These are phyloP conservation scores for Lyophyllum atratum DNA, from an alignment of 768 basidiomycete species.

Conservation along the genomic window DNA sequence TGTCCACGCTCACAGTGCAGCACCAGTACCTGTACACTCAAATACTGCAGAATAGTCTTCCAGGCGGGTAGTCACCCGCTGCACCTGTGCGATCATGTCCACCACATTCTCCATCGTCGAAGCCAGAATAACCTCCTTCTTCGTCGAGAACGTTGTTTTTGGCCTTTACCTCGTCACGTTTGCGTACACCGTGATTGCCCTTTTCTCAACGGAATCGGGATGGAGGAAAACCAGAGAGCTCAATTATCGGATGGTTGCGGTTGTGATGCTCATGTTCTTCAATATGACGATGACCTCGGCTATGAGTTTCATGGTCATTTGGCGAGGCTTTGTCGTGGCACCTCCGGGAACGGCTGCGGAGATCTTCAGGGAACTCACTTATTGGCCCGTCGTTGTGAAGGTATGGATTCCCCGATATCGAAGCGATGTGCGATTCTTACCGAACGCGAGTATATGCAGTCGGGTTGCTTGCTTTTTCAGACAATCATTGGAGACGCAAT, in stretches of 20 bases:
- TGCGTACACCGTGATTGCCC: not conserved
- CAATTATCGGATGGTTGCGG: conserved; percentile 9
- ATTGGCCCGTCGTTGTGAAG: conserved; percentile 18
- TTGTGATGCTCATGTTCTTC: conserved; percentile 7
- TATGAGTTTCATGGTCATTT: conserved; percentile 4
- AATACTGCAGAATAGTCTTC: too few relatives aligned
- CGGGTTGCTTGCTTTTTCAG: too few relatives aligned
- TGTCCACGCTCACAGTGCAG: too few relatives aligned
- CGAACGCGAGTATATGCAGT: too few relatives aligned
- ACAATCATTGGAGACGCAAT: conserved; percentile 19
- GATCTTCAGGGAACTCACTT: conserved; percentile 9
- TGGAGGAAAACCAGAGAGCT: conserved; percentile 4
- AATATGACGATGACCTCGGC: conserved; percentile 10
- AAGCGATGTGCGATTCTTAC: not conserved
- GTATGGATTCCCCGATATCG: not conserved
- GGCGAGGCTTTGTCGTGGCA: conserved; percentile 16
- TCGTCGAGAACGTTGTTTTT: conserved; percentile 10
- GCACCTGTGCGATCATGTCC: too few relatives aligned
- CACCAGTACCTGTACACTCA: too few relatives aligned
- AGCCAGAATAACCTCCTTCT: conserved; percentile 4
- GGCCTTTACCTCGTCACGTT: conserved; percentile 18
- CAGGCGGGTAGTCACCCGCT: too few relatives aligned
- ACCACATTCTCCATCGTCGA: conserved; percentile 3
- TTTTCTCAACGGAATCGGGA: conserved; percentile 1
- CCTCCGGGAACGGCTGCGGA: conserved; percentile 7